These are phyloP conservation scores for Kwoniella botswanensis DNA, from an alignment of 768 basidiomycete species.

Conservation along the genomic window DNA sequence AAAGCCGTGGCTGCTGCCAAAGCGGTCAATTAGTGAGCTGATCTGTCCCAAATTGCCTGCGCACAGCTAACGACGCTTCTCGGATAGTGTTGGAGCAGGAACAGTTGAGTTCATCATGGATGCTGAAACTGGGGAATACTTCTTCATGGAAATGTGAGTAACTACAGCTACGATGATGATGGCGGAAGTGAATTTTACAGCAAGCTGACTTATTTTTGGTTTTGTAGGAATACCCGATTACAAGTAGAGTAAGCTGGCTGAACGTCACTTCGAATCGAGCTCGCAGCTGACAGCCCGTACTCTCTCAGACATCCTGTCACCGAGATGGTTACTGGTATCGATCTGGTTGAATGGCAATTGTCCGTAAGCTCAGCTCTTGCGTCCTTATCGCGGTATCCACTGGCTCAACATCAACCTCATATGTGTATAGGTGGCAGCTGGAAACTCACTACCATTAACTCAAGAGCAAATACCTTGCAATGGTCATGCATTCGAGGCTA, in stretches of 20 bases:
- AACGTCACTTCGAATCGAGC: not conserved
- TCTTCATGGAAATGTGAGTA: constrained; percentile 91
- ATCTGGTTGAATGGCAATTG: constrained; percentile 94
- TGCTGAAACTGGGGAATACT: constrained; percentile 82
- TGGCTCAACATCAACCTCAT: not conserved
- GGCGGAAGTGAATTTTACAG: not conserved
- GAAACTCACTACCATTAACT: constrained; percentile 77
- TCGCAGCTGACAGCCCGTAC: not conserved
- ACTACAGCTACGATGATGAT: not conserved
- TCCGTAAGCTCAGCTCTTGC: constrained; percentile 62
- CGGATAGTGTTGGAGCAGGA: constrained; percentile 33
- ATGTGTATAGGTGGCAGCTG: constrained; percentile 72
- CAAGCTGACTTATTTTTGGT: constrained; percentile 1
- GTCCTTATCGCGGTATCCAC: not conserved
- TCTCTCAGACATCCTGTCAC: constrained; percentile 74
- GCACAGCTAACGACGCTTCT: not conserved
- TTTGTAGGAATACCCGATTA: constrained; percentile 50
- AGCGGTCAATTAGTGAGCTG: constrained; percentile 73
- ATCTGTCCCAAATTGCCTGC: not conserved
- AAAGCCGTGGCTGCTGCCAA: constrained; percentile 92
- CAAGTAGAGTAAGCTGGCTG: constrained; percentile 46
- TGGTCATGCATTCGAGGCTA: constrained; percentile 91
- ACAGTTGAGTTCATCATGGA: constrained; percentile 86
- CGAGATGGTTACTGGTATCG: constrained; percentile 91
- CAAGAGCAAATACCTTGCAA: constrained; percentile 82